Percentiles rank a stretch among this genome's conserved stretches.
phyloP scores from a whole-genome alignment of 1,139 yeast genomes.

The Suhomyces wounanorum region DNA sequence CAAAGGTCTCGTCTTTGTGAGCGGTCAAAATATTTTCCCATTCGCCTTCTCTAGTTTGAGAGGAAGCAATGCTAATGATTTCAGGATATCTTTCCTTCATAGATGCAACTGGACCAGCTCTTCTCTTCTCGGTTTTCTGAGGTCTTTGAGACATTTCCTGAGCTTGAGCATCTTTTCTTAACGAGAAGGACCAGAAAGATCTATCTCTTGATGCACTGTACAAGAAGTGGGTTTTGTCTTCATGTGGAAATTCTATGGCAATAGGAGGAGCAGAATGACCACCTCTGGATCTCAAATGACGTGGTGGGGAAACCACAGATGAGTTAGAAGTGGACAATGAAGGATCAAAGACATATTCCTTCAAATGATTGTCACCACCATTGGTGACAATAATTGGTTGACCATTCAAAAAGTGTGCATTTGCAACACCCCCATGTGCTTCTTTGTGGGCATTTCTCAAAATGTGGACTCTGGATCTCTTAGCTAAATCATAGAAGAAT shows the following conservation, averaged over 20 bases:
- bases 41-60: constrained; percentile 78
- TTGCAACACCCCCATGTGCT: constrained; percentile 76
- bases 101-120: constrained; percentile 56
- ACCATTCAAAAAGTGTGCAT: constrained; percentile 78
- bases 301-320: constrained; percentile 81
- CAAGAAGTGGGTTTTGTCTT: constrained; percentile 76
- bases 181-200: constrained; percentile 87
- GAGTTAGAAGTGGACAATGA: constrained; percentile 68
- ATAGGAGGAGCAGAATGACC: constrained; percentile 96
- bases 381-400: constrained; percentile 90
- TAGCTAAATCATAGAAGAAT: constrained; percentile 79
- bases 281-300: constrained; percentile 89
- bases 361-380: constrained; percentile 89
- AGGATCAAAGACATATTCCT: constrained; percentile 94
- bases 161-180: constrained; percentile 95
- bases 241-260: constrained; percentile 74
- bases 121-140: constrained; percentile 56
- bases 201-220: constrained; percentile 87
- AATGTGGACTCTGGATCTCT: constrained; percentile 71
- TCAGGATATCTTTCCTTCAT: constrained; percentile 74
- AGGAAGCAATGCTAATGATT: constrained; percentile 70
- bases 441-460: constrained; percentile 75
- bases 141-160: constrained; percentile 86
- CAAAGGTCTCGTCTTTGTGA: constrained; percentile 80
- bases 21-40: constrained; percentile 97